Evolutionary conservation across 1,284 basidiomycete species (phyloP), one percentile per base, ranked within the genome.

Genomic region (Rhizopogon parksii): DNA sequence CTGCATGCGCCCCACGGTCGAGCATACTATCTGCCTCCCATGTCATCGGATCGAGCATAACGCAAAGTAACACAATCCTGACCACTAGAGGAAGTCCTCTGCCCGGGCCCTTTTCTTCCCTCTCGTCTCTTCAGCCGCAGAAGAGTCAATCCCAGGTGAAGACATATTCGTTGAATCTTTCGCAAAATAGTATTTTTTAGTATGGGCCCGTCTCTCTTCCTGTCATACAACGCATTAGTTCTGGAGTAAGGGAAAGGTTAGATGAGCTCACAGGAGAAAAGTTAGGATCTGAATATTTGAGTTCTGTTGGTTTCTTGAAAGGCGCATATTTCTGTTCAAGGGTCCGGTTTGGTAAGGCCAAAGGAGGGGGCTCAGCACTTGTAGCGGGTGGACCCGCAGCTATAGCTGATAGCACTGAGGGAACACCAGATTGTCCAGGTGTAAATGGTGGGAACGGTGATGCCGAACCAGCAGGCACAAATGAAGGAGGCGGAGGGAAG

Each of bases 171-270:
- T 65, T 32, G 68, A 56, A 25, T 69, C 68, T 59, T 74, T 74
- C 21, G 74, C 67, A 65, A 79, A 78, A 58, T 81, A 81, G 71
- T 94, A 95, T 65, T 79, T 82, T n/a, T 77, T 65, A 57, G 85
- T 73, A 59, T 80, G 78, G 1, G 91, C 85, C 53, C 92, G 83
- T 59, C 82, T 83, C 68, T 95, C 93, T 59, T 90, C 87, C 87
- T 91, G 53, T 34, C 51, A 19, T 50, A 39, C 36, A 40, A 47
- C 51, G 48, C 30, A 57, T 19, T 37, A 21, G 37, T n/a, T 38
- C 37, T 53, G 2, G 51, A 14, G 32, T 7, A n/a, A 38, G 36
- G 2, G 14, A 47, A 46, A 35, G 34, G n/a, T n/a, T 43, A 46
- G 2, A 39, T 27, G 38, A 15, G 75, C 83, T 50, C 56, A 88